phyloP scores from a whole-genome alignment of 192 early-diverging fungal genomes.

The Thoreauomyces humboldtii region DNA sequence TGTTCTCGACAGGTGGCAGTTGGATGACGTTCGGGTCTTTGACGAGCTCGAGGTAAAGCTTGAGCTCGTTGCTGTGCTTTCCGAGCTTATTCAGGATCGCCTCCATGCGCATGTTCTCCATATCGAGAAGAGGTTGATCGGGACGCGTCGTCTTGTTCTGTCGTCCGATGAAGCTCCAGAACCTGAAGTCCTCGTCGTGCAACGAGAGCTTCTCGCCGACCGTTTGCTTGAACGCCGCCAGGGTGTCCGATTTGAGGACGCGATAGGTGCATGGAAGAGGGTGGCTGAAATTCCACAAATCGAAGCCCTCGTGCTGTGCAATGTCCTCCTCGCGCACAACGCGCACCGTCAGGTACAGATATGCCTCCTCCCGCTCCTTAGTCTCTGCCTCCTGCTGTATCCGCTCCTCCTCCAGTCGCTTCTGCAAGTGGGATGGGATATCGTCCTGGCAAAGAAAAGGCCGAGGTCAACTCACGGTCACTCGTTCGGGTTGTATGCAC shows the following conservation, averaged over 20 bases:
- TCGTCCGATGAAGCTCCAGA: slow-evolving; percentile 86
- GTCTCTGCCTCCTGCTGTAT: slow-evolving; percentile 52
- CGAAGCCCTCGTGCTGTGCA: slow-evolving; percentile 75
- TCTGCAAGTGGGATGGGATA: slow-evolving; percentile 78
- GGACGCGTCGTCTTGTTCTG: slow-evolving; percentile 90
- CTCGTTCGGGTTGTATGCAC: too few relatives aligned
- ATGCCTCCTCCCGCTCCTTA: slow-evolving; percentile 69
- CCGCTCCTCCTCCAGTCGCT: slow-evolving; percentile 62
- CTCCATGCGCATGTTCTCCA: slow-evolving; percentile 21
- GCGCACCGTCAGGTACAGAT: slow-evolving; percentile 63
- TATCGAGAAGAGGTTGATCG: slow-evolving; percentile 55
- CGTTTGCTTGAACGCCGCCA: slow-evolving; percentile 39
- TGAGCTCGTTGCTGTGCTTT: slow-evolving; percentile 32
- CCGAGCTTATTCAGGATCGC: slow-evolving; percentile 24
- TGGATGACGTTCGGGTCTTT: background rate
- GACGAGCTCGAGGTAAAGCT: slow-evolving; percentile 45
- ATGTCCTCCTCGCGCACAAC: slow-evolving; percentile 71
- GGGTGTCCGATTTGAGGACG: slow-evolving; percentile 58
- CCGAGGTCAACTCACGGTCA: too few relatives aligned
- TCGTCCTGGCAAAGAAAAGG: too few relatives aligned
- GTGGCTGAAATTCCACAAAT: slow-evolving; percentile 74
- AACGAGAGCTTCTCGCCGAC: slow-evolving; percentile 49
- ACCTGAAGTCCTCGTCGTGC: slow-evolving; percentile 55
- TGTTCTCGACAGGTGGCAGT: background rate
- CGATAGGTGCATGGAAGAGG: slow-evolving; percentile 35